phyloP scores from a whole-genome alignment of 129 eudicot genomes.

The Pulicaria dysenterica region DNA sequence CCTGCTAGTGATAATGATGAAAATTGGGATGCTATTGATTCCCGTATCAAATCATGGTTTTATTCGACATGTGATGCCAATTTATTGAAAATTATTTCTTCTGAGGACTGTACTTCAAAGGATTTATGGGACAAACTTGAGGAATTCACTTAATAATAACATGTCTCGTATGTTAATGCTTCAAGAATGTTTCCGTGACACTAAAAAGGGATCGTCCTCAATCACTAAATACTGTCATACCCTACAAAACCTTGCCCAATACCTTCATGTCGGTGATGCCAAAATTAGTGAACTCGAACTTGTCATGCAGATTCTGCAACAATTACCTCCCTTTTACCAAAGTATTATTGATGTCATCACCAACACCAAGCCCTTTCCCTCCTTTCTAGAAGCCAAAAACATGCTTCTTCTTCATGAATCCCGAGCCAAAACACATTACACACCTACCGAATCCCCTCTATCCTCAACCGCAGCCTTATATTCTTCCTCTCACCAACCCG shows the following conservation, averaged over 20 bases:
- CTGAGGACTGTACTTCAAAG: not conserved
- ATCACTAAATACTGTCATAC: too few species aligned
- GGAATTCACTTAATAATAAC: not conserved
- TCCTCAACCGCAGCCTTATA: too few species aligned
- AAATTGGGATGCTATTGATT: not conserved
- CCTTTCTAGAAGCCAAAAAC: too few species aligned
- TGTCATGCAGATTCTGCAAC: too few species aligned
- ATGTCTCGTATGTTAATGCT: too few species aligned
- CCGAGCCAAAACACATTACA: too few species aligned
- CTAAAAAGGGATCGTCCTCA: not conserved
- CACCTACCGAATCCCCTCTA: too few species aligned
- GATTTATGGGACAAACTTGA: not conserved
- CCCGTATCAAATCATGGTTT: not conserved
- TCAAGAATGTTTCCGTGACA: not conserved
- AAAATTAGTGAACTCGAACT: too few species aligned
- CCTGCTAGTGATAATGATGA: not conserved
- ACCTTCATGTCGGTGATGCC: not conserved
- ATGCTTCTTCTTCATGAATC: too few species aligned
- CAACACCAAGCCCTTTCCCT: not conserved
- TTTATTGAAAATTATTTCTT: not conserved
- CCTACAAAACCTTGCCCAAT: too few species aligned
- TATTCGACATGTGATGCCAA: not conserved
- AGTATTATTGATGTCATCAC: conserved; percentile 1
- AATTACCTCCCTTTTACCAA: too few species aligned
- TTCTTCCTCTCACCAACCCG: too few species aligned